Conservation (phyloP, 1,284 basidiomycete species). For the Porodaedalea pini region DNA sequence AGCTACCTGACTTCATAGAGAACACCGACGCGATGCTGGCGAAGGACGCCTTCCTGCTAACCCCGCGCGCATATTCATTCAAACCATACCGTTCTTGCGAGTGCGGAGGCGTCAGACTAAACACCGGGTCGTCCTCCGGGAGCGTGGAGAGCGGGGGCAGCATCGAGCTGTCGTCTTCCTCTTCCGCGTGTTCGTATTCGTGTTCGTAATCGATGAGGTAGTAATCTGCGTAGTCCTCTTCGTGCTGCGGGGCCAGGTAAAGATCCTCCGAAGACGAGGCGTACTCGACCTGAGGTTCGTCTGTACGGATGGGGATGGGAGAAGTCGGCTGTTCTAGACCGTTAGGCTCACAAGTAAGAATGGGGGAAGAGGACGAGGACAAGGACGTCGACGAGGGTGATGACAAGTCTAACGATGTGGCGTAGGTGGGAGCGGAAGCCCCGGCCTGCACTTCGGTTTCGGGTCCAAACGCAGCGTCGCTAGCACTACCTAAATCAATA, state of each 20-base stretch:
- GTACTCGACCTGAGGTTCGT: not conserved
- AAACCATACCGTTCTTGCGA: not conserved
- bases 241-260: not conserved
- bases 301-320: not conserved
- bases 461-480: not conserved
- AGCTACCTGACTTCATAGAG: slow-evolving; percentile 8
- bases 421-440: not conserved
- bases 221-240: not conserved
- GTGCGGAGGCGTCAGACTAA: slow-evolving; percentile 11
- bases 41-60: slow-evolving; percentile 16
- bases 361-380: not conserved
- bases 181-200: slow-evolving; percentile 4
- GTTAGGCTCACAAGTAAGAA: not conserved
- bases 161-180: slow-evolving; percentile 18
- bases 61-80: not conserved
- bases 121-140: slow-evolving; percentile 16
- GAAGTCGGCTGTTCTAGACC: not conserved
- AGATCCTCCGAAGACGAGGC: not conserved
- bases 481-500: not conserved
- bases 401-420: not conserved
- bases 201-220: slow-evolving; percentile 7
- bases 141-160: slow-evolving; percentile 19
- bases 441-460: not conserved
- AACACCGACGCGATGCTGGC: slow-evolving; percentile 6
- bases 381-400: not conserved